phyloP scores from a whole-genome alignment of 805 yeast genomes.

The Brettanomyces bruxellensis region DNA sequence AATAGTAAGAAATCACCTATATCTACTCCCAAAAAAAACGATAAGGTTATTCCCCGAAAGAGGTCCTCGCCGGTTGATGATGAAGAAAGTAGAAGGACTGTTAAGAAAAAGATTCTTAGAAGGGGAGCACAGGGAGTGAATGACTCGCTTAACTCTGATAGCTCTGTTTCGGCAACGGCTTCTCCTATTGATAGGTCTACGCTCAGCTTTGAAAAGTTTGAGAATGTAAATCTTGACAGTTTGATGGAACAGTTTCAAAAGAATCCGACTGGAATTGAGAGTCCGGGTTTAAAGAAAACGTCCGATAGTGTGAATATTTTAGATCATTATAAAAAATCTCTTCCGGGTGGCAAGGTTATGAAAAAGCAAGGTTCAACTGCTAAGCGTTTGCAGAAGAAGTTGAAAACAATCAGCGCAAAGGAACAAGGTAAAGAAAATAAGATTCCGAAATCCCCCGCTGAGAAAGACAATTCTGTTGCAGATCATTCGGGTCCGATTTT shows the following conservation, averaged over 20 bases:
- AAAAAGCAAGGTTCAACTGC: background rate
- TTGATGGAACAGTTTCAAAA: constrained; percentile 5
- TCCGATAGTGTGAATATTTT: constrained; percentile 2
- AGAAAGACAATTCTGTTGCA: background rate
- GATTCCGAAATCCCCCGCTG: background rate
- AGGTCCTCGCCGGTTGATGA: background rate
- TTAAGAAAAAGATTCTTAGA: background rate
- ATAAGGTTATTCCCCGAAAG: background rate
- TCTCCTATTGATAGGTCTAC: constrained; percentile 6
- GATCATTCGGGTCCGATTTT: background rate
- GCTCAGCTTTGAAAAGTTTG: constrained; percentile 16
- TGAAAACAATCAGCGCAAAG: background rate
- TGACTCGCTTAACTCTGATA: background rate
- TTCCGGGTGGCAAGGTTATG: constrained; percentile 10
- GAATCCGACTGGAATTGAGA: constrained; percentile 6
- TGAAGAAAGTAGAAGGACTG: background rate
- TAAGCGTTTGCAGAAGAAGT: background rate
- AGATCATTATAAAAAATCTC: constrained; percentile 8
- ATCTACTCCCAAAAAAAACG: too few relatives aligned
- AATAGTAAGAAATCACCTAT: too few relatives aligned
- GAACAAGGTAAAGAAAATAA: background rate
- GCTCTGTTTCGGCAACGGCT: background rate
- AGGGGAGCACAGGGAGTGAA: background rate
- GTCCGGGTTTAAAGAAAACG: background rate
- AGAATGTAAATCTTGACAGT: constrained; percentile 11